A percentile compares a stretch with the other conserved stretches of the same genome.
These are phyloP conservation scores for Populus hybrid DNA, from an alignment of 441 rosid species.

Conservation along the genomic window DNA sequence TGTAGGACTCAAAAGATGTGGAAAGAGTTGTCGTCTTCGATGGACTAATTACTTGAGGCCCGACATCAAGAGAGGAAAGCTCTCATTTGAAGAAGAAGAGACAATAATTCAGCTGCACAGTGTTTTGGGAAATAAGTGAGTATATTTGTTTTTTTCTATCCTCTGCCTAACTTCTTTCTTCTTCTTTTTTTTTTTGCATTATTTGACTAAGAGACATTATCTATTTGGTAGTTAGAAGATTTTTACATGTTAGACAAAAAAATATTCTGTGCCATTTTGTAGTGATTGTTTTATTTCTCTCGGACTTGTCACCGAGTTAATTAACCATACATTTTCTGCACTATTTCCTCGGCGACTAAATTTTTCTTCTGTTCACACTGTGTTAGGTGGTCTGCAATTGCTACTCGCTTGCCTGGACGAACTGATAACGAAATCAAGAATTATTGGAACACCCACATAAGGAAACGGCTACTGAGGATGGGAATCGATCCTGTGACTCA, in stretches of 20 bases:
- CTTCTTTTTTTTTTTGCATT: not conserved
- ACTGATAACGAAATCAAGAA: constrained; percentile 88
- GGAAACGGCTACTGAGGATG: constrained; percentile 65
- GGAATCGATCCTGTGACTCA: constrained; percentile 91
- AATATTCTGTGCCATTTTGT: not conserved
- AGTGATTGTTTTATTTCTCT: not conserved
- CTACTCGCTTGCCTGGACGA: constrained; percentile 73
- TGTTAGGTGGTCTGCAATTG: constrained; percentile 82
- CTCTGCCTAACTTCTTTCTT: not conserved
- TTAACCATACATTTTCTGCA: not conserved
- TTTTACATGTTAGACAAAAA: not conserved
- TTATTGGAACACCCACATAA: constrained; percentile 85
- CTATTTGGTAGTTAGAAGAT: not conserved
- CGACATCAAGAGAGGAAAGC: constrained; percentile 46
- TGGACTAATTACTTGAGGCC: constrained; percentile 56
- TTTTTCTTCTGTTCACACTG: not conserved
- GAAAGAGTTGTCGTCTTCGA: constrained; percentile 56
- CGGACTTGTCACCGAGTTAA: not conserved
- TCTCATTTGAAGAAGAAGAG: constrained; percentile 40
- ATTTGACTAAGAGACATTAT: not conserved
- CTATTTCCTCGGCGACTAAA: not conserved
- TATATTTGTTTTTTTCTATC: not conserved
- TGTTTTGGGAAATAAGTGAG: constrained; percentile 46
- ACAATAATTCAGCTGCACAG: constrained; percentile 36
- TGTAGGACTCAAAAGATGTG: constrained; percentile 48